Percentiles rank a stretch among this genome's conserved stretches.
Conservation (phyloP, 1,139 yeast species). For the Pichia sp. region DNA sequence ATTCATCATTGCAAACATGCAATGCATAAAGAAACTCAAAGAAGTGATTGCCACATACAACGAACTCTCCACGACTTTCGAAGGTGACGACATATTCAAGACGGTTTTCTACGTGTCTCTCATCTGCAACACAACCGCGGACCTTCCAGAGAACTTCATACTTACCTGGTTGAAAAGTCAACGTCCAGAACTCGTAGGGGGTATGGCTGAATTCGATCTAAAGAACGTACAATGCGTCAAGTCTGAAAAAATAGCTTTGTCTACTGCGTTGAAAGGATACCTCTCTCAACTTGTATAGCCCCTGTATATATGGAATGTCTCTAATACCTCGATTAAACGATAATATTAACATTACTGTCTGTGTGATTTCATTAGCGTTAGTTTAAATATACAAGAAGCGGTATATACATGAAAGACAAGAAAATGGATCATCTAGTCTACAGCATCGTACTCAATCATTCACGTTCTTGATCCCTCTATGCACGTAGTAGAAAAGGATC, state of each 20-base stretch:
- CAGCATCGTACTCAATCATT: too few relatives aligned
- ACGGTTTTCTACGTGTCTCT: conserved; percentile 43
- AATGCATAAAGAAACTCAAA: conserved; percentile 41
- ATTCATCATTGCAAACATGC: conserved; percentile 52
- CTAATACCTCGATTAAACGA: background rate
- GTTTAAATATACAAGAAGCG: too few relatives aligned
- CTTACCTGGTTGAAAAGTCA: conserved; percentile 34
- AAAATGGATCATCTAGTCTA: too few relatives aligned
- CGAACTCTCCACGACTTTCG: conserved; percentile 13
- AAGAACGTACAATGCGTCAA: too few relatives aligned
- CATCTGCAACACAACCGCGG: conserved; percentile 31
- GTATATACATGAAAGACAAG: too few relatives aligned
- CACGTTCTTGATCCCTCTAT: conserved; percentile 53
- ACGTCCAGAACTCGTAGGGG: too few relatives aligned
- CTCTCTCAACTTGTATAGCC: background rate
- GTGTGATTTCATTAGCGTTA: too few relatives aligned
- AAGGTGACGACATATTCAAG: conserved; percentile 33
- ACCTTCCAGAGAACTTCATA: conserved; percentile 46
- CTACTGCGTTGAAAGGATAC: conserved; percentile 1
- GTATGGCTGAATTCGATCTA: too few relatives aligned
- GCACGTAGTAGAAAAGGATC: conserved; percentile 62
- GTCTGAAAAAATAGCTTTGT: too few relatives aligned
- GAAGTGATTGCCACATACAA: conserved; percentile 16
- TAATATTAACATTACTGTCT: too few relatives aligned
- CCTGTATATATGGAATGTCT: background rate